phyloP scores from a whole-genome alignment of 2,329 filamentous ascomycete genomes.

The Penicillium sp. region DNA sequence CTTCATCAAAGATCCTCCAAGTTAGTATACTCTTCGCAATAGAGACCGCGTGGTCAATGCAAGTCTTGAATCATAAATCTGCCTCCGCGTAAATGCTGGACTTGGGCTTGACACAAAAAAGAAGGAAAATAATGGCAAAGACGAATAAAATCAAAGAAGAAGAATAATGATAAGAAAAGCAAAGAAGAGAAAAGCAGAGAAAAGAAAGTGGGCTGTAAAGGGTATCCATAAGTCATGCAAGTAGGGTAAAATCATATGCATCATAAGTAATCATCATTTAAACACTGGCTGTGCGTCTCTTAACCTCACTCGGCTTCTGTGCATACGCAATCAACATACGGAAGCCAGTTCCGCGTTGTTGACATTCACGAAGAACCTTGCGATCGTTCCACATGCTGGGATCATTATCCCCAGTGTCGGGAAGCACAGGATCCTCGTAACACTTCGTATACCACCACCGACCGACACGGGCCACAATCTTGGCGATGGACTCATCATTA shows the following conservation, averaged over 20 bases:
- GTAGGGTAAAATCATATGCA: conserved; percentile 12
- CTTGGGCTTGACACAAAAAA: background rate
- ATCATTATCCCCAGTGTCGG: conserved; percentile 45
- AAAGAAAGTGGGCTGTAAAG: background rate
- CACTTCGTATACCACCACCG: conserved; percentile 96
- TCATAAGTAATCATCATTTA: conserved; percentile 22
- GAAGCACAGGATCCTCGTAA: conserved; percentile 70
- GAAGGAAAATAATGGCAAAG: background rate
- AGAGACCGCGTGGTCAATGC: conserved; percentile 21
- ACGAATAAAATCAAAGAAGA: background rate
- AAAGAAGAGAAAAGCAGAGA: background rate
- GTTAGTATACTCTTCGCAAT: conserved; percentile 4
- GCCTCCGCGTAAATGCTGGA: conserved; percentile 3
- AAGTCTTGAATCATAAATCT: conserved; percentile 13
- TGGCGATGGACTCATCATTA: conserved; percentile 82
- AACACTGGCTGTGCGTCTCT: conserved; percentile 46
- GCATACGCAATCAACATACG: conserved; percentile 90
- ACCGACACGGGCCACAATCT: conserved; percentile 87
- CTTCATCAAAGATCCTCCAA: background rate
- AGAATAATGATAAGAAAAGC: background rate
- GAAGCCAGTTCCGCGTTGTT: conserved; percentile 81
- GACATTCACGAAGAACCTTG: conserved; percentile 76
- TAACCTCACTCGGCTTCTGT: conserved; percentile 64
- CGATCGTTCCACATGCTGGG: conserved; percentile 78
- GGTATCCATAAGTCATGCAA: conserved; percentile 13